phyloP scores from a whole-genome alignment of 441 rosid species.

The Populus hybrid region DNA sequence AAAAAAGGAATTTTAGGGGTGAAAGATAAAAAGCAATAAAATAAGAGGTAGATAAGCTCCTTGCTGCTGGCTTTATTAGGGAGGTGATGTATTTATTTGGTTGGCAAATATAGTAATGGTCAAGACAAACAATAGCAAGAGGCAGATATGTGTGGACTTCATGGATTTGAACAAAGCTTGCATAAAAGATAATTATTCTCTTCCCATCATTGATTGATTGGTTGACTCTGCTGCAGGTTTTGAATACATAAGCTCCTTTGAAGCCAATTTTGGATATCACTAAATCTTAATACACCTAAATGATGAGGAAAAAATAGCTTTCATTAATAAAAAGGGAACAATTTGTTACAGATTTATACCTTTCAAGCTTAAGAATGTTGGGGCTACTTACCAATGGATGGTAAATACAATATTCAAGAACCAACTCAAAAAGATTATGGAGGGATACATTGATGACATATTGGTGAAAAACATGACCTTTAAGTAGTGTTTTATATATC shows the following conservation, averaged over 20 bases:
- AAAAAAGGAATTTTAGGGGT: too few relatives aligned
- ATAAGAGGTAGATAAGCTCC: too few relatives aligned
- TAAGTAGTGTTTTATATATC: not conserved
- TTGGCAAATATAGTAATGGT: too few relatives aligned
- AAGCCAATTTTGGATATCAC: not conserved
- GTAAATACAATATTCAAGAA: too few relatives aligned
- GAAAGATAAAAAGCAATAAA: too few relatives aligned
- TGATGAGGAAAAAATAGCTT: not conserved
- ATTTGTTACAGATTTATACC: not conserved
- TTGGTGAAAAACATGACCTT: not conserved
- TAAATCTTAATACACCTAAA: not conserved
- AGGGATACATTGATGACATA: not conserved
- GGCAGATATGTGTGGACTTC: too few relatives aligned
- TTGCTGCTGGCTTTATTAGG: too few relatives aligned
- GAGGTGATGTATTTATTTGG: too few relatives aligned
- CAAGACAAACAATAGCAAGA: too few relatives aligned
- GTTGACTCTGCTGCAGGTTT: not conserved
- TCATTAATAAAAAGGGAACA: not conserved
- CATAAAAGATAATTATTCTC: not conserved
- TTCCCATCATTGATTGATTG: not conserved
- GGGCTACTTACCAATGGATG: not conserved
- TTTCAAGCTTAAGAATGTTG: not conserved
- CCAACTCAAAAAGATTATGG: not conserved
- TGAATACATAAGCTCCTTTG: not conserved
- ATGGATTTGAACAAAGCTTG: too few relatives aligned